Base-by-base conservation (phyloP, 2,329 filamentous ascomycete genomes). In the Aspergillus proliferans region DNA sequence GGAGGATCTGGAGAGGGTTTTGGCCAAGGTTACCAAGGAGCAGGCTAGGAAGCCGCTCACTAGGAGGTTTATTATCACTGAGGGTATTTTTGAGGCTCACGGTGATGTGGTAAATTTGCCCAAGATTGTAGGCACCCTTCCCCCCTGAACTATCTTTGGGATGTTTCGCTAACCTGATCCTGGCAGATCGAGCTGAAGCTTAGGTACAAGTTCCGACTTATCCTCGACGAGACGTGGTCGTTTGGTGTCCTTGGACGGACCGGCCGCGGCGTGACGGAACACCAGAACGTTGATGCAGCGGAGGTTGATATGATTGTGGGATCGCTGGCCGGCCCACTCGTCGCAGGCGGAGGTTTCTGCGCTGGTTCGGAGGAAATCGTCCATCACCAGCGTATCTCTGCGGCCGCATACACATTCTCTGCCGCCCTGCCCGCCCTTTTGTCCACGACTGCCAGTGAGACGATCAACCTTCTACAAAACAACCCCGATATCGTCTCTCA, bases 251-350 rank as follows among this genome's bases (percentile, higher is more conserved):
- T 98, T 4, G 93, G 93, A 43, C 82, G 90, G 53, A 95, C 89
- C 22, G 94, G 93, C 18, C 85, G 90, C 46, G 93, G 93, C 51
- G 78, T 97, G 36, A 97, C 93, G 0, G 94, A 98, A 74, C 88
- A 92, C 5, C 93, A 97, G 65, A 95, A 97, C 60, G 92, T 98
- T 15, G 93, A 97, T 66, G 84, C 92, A 0, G 83, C 86, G 8
- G 87, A 95, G 65, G 85, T 98, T 45, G 93, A 98, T 73, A 96
- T 98, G 90, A 92, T 98, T 58, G 82, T 97, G 46, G 93, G 94
- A 40, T 95, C 89, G 33, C 82, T 98, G 42, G 85, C 92, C 10
- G 92, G 93, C 2, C 87, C 91, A 14, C 78, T 98, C 34, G 93
- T 92, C 64, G 90, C 88, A 8, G 92, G 91, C 48, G 93, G 94